Percentiles rank a stretch among this genome's conserved stretches.
These are phyloP conservation scores for Ciborinia camelliae DNA, from an alignment of 2,329 filamentous ascomycete genomes.

Conservation along the genomic window DNA sequence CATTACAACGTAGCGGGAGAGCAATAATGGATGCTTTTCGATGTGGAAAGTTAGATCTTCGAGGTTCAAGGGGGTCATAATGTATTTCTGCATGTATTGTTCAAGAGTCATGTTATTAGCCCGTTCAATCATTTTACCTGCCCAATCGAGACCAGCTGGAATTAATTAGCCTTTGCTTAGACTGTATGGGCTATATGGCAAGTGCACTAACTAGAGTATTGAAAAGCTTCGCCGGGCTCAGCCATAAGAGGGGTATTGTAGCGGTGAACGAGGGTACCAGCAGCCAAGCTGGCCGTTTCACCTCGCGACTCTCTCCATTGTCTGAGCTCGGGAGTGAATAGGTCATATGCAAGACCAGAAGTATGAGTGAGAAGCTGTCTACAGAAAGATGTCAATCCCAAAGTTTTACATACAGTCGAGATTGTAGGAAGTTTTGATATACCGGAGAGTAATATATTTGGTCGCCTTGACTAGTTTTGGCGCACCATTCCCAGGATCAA, in stretches of 20 bases:
- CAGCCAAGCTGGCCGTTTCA: constrained; percentile 7
- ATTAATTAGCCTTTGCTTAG: neutral
- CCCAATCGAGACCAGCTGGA: constrained; percentile 51
- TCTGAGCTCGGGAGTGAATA: constrained; percentile 16
- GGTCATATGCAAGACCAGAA: constrained; percentile 28
- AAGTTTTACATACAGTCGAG: neutral
- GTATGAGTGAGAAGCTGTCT: constrained; percentile 30
- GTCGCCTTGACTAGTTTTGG: constrained; percentile 25
- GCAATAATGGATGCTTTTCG: constrained; percentile 12
- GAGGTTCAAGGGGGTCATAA: constrained; percentile 22
- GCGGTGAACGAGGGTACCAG: neutral
- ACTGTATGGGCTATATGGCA: neutral
- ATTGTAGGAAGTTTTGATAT: neutral
- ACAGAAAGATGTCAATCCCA: neutral
- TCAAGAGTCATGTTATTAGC: constrained; percentile 24
- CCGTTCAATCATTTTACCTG: constrained; percentile 48
- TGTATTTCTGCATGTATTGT: constrained; percentile 26
- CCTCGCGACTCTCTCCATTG: constrained; percentile 21
- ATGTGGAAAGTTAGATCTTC: constrained; percentile 23
- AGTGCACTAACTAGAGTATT: constrained; percentile 60
- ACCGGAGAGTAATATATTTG: constrained; percentile 34
- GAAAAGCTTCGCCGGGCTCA: constrained; percentile 60
- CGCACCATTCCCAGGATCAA: constrained; percentile 25
- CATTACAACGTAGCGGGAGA: constrained; percentile 13
- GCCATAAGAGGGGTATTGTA: constrained; percentile 50